phyloP scores from a whole-genome alignment of 768 basidiomycete genomes.

The Collybiopsis luxurians region DNA sequence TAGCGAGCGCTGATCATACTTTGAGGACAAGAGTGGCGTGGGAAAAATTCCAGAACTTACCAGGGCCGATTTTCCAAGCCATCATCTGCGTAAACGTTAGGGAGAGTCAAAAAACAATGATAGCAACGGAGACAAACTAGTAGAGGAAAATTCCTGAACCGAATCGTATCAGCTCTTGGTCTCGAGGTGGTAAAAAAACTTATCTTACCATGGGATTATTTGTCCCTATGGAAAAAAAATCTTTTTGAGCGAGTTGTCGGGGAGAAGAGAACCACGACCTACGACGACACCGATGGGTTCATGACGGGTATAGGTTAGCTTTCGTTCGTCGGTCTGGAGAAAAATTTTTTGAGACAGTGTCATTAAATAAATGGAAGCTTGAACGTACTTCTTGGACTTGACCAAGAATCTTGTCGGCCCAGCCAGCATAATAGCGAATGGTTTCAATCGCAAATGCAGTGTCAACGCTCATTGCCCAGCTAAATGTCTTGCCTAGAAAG shows the following conservation, averaged over 20 bases:
- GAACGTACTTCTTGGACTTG: conserved; percentile 31
- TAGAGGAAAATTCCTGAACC: conserved; percentile 8
- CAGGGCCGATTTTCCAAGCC: conserved; percentile 58
- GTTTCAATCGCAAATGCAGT: conserved; percentile 24
- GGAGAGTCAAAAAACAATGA: conserved; percentile 16
- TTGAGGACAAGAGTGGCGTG: too few relatives aligned
- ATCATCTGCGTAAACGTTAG: conserved; percentile 37
- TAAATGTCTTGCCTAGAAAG: conserved; percentile 22
- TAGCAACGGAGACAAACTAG: background rate
- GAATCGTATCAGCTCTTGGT: too few relatives aligned
- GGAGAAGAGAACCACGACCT: conserved; percentile 12
- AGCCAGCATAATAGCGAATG: conserved; percentile 48
- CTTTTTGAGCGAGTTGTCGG: background rate
- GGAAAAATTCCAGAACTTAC: too few relatives aligned
- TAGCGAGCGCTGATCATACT: conserved; percentile 51
- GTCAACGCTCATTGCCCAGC: conserved; percentile 14
- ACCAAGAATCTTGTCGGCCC: conserved; percentile 49
- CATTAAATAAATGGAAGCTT: background rate
- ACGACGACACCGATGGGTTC: conserved; percentile 58
- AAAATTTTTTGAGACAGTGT: background rate
- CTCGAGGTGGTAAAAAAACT: too few relatives aligned
- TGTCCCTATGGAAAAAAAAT: conserved; percentile 27
- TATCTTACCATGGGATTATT: conserved; percentile 39
- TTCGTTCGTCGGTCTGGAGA: conserved; percentile 20
- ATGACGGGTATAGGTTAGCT: conserved; percentile 58